A percentile compares a stretch with the other conserved stretches of the same genome.
phyloP scores from a whole-genome alignment of 768 basidiomycete species.

The Serendipita sp. region DNA sequence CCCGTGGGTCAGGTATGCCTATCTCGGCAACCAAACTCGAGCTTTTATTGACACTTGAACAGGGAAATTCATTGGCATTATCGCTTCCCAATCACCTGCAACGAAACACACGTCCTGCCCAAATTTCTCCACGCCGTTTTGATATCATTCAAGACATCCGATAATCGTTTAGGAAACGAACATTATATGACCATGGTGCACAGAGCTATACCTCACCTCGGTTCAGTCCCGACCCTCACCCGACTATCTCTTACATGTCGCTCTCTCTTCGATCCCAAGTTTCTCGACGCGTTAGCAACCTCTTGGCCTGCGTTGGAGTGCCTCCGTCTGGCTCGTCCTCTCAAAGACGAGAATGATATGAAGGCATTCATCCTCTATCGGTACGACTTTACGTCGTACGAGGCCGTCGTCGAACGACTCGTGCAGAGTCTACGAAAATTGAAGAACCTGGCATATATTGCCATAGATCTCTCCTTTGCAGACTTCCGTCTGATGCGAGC shows the following conservation, averaged over 20 bases:
- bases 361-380: background rate
- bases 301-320: background rate
- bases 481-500: background rate
- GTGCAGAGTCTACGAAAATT: background rate
- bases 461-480: background rate
- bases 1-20: background rate
- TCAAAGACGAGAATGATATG: background rate
- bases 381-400: background rate
- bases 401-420: background rate
- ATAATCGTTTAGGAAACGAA: constrained; percentile 2
- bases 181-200: background rate
- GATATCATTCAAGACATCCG: constrained; percentile 4
- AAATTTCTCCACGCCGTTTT: constrained; percentile 4
- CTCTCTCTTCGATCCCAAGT: background rate
- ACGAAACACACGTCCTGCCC: constrained; percentile 1
- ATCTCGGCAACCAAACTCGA: background rate
- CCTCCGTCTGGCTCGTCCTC: background rate
- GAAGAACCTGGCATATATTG: background rate
- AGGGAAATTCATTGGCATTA: constrained; percentile 6
- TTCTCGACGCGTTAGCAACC: background rate
- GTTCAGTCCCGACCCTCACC: background rate
- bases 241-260: background rate
- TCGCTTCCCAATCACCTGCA: constrained; percentile 4
- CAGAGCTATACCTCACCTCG: constrained; percentile 2
- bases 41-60: background rate